Percentiles rank a stretch among this genome's conserved stretches.
Evolutionary conservation across 1,284 basidiomycete species (phyloP).

Genomic region (Xerocomus nothofagi): DNA sequence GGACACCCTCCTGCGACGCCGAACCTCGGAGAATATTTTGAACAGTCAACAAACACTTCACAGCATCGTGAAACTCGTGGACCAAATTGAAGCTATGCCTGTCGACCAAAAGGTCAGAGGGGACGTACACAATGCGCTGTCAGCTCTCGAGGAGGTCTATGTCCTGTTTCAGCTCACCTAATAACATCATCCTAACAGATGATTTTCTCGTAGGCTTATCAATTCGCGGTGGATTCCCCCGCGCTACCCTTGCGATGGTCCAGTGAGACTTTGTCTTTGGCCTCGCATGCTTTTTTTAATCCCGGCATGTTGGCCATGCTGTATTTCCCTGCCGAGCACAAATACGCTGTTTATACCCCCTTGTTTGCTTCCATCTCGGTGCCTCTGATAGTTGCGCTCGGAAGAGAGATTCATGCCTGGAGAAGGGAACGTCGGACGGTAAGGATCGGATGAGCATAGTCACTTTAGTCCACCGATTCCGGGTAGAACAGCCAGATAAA

Average conservation of each 20-base stretch:
- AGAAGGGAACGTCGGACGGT: slow-evolving; percentile 31
- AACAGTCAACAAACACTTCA: slow-evolving; percentile 72
- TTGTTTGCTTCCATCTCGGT: slow-evolving; percentile 87
- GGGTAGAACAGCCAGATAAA: slow-evolving; percentile 18
- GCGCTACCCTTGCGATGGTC: slow-evolving; percentile 59
- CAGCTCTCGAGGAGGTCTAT: slow-evolving; percentile 69
- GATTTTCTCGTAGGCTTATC: slow-evolving; percentile 25
- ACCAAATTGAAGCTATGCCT: slow-evolving; percentile 89
- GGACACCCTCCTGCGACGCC: slow-evolving; percentile 70
- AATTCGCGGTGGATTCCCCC: slow-evolving; percentile 38
- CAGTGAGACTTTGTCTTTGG: slow-evolving; percentile 63
- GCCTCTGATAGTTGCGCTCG: slow-evolving; percentile 72
- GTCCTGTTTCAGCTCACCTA: slow-evolving; percentile 2
- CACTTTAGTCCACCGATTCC: not conserved
- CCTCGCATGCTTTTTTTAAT: slow-evolving; percentile 94
- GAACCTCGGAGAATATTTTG: slow-evolving; percentile 70
- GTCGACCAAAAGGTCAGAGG: slow-evolving; percentile 74
- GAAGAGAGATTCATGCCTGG: slow-evolving; percentile 71
- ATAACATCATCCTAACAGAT: slow-evolving; percentile 8
- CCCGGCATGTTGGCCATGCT: slow-evolving; percentile 94
- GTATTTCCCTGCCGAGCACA: slow-evolving; percentile 97
- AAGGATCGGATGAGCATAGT: slow-evolving; percentile 20
- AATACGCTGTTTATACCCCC: slow-evolving; percentile 92
- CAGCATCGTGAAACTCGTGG: slow-evolving; percentile 81
- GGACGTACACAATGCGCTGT: slow-evolving; percentile 70